Evolutionary conservation across 495 filamentous ascomycete genomes (phyloP).

Genomic region (Xylaria longipes): DNA sequence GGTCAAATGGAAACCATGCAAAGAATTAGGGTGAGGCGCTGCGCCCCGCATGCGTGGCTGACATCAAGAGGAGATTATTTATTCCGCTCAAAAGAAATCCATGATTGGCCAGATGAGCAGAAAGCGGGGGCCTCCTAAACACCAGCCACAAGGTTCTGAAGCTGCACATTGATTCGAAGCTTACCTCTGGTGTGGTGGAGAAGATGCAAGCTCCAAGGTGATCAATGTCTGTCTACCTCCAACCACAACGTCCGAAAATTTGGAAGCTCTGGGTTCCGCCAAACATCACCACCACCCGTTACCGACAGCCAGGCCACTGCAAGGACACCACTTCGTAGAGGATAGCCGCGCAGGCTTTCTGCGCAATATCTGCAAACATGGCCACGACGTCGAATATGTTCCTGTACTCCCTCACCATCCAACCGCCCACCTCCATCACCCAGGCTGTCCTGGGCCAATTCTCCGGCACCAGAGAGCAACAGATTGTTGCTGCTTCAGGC

Average conservation of each 20-base stretch:
- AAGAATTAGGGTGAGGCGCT: not conserved
- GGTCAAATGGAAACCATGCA: not conserved
- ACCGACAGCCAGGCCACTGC: not conserved
- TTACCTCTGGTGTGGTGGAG: not conserved
- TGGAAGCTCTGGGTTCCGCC: slow-evolving; percentile 15
- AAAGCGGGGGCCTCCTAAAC: slow-evolving; percentile 1
- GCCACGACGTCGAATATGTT: slow-evolving; percentile 97
- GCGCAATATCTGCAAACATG: slow-evolving; percentile 68
- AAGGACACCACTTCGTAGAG: slow-evolving; percentile 19
- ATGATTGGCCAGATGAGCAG: not conserved
- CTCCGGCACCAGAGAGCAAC: slow-evolving; percentile 92
- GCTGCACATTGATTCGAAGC: not conserved
- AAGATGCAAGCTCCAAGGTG: not conserved
- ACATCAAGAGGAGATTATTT: not conserved
- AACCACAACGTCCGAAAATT: slow-evolving; percentile 18
- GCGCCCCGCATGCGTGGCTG: not conserved
- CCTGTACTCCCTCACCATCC: slow-evolving; percentile 93
- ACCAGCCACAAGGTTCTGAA: slow-evolving; percentile 20
- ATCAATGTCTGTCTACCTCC: not conserved
- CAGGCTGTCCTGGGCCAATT: slow-evolving; percentile 94
- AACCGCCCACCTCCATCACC: slow-evolving; percentile 84
- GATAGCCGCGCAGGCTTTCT: slow-evolving; percentile 60
- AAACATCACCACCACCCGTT: not conserved
- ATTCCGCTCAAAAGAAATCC: not conserved
- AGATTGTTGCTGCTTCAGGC: slow-evolving; percentile 93